Base-by-base conservation (phyloP, 148 eudicot species). In the Vaccinium macrocarpon region DNA sequence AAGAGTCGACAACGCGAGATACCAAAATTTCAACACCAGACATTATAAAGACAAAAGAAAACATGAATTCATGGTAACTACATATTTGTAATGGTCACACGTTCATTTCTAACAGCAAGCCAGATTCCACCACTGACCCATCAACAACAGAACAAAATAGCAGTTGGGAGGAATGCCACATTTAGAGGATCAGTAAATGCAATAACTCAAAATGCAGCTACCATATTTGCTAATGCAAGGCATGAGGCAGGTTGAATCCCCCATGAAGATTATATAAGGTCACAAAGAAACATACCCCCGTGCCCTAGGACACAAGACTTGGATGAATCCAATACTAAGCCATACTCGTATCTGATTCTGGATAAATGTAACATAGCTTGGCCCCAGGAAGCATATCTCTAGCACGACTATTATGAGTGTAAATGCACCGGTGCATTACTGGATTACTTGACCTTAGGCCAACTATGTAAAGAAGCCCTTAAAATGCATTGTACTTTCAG, bases 1-100 rank as follows among this genome's bases (percentile, higher is more conserved):
- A 72, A 21, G 53, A 19, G 13, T 19, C 0, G 25, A 35, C 7
- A 23, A 35, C 70, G 38, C 1, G 56, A 11, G 72, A 66, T 27
- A 76, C 38, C 79, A 83, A 21, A 56, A 52, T 82, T 73, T 62
- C 11, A 55, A 82, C 53, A 76, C 29, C 52, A 78, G 35, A 78
- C 29, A 3, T 27, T 12, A 15, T 78, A 13, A 49, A 14, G 46
- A 78, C 46, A 51, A 14, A 27, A 8, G 12, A 78, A 29, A 25
- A n/a, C 12, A 25, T 50, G 27, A 50, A 50, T 76, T 49, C 35
- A 9, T n/a, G 18, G 35, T 51, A 76, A 51, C 80, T n/a, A 51
- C 38, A 29, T 5, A 50, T 11, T 12, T 51, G 25, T 12, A 51
- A 50, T 51, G 21, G 61, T 77, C 29, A 50, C 13, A 25, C 53